Evolutionary conservation across 768 basidiomycete genomes (phyloP).

Genomic region (Leccinum sublutescens): DNA sequence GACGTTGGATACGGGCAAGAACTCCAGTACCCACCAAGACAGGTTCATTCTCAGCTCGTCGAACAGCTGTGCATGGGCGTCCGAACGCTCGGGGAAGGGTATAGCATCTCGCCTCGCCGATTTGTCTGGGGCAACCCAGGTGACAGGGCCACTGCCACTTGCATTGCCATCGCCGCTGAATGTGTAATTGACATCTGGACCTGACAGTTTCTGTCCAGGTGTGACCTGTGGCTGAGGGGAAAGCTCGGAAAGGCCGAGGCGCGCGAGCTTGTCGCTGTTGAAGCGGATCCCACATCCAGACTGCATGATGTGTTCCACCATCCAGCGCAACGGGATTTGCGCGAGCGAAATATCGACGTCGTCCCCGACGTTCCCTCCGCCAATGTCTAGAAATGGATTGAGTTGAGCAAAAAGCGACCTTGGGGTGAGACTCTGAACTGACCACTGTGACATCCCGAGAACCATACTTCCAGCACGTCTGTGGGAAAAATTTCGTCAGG

Average conservation of each 20-base stretch:
- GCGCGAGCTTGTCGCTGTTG: slow-evolving; percentile 47
- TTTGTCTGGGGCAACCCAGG: neutral
- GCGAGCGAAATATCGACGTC: slow-evolving; percentile 41
- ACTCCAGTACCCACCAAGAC: slow-evolving; percentile 73
- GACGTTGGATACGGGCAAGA: slow-evolving; percentile 62
- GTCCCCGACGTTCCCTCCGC: slow-evolving; percentile 59
- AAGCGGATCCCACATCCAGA: slow-evolving; percentile 61
- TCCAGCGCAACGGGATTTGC: slow-evolving; percentile 72
- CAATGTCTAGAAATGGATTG: slow-evolving; percentile 51
- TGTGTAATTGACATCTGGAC: neutral
- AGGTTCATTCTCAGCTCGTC: slow-evolving; percentile 48
- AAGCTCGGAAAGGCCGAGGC: slow-evolving; percentile 36
- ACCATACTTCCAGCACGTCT: slow-evolving; percentile 80
- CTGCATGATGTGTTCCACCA: slow-evolving; percentile 64
- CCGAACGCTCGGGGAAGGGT: slow-evolving; percentile 7
- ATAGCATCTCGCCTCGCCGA: neutral
- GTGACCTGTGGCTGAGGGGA: slow-evolving; percentile 12
- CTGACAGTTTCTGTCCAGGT: neutral
- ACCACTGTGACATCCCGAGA: slow-evolving; percentile 72
- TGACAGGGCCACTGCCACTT: neutral
- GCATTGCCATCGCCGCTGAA: neutral
- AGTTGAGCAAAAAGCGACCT: neutral
- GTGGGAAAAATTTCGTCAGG: slow-evolving; percentile 17
- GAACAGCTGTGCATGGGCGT: slow-evolving; percentile 47
- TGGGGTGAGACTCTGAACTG: slow-evolving; percentile 18